Percentiles rank a stretch among this genome's conserved stretches.
Conservation (phyloP, 2,329 filamentous ascomycete genomes). For the Metarhizium brunneum region DNA sequence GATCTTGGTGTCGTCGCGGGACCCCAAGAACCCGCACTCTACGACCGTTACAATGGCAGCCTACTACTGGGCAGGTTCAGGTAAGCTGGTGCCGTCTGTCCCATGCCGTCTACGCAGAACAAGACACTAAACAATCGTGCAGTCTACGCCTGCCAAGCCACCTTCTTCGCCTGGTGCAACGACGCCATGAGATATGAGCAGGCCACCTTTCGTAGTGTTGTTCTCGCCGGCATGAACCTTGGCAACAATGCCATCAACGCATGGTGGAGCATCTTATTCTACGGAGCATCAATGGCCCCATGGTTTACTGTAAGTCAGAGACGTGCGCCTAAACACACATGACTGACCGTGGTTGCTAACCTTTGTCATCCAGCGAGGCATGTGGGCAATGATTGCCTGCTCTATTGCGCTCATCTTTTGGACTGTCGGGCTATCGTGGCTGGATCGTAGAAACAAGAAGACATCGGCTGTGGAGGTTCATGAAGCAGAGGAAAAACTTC, state of each 20-base stretch:
- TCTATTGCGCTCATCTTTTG: conserved; percentile 51
- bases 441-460: conserved; percentile 14
- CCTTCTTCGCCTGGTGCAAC: conserved; percentile 69
- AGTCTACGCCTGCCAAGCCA: conserved; percentile 65
- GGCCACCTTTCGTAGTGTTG: conserved; percentile 52
- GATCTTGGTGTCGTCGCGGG: conserved; percentile 43
- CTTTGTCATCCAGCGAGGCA: conserved; percentile 40
- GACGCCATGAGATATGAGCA: conserved; percentile 58
- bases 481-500: background rate
- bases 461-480: background rate
- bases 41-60: conserved; percentile 51
- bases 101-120: background rate
- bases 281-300: conserved; percentile 56
- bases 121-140: background rate
- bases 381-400: conserved; percentile 64
- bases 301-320: conserved; percentile 46
- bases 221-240: conserved; percentile 64
- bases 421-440: conserved; percentile 43
- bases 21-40: conserved; percentile 26
- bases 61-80: conserved; percentile 59
- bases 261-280: conserved; percentile 67
- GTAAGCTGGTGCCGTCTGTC: background rate
- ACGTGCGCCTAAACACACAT: background rate
- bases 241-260: conserved; percentile 60
- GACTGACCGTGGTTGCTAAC: background rate